Evolutionary conservation across 768 basidiomycete species (phyloP).

Genomic region (Calocybe gangraenosa): DNA sequence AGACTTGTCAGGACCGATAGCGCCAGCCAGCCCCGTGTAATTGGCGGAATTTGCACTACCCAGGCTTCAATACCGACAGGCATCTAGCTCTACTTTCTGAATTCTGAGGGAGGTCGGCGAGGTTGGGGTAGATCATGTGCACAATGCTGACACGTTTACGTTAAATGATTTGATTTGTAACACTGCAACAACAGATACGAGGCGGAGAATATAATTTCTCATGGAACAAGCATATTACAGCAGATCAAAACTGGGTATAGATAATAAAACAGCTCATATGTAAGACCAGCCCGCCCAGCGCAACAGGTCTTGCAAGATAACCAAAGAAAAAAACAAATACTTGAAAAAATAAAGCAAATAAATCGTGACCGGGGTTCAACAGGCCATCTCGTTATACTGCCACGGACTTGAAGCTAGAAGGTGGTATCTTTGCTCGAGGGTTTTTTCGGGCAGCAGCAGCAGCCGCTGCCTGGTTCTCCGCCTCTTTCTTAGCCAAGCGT

Average conservation of each 20-base stretch:
- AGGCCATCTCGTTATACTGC: constrained; percentile 2
- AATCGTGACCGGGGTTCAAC: too few relatives aligned
- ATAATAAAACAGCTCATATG: neutral
- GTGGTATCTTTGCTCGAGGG: constrained; percentile 26
- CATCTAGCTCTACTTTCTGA: constrained; percentile 34
- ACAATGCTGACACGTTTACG: constrained; percentile 7
- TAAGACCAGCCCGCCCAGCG: neutral
- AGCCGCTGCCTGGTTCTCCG: constrained; percentile 37
- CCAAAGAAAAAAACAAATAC: neutral
- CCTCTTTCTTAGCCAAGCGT: constrained; percentile 65
- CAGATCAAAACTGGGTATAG: neutral
- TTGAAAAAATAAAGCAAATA: too few relatives aligned
- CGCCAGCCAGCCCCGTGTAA: constrained; percentile 83
- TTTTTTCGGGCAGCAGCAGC: constrained; percentile 38
- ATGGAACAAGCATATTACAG: neutral
- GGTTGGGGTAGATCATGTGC: neutral
- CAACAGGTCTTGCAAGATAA: constrained; percentile 1
- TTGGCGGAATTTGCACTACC: constrained; percentile 88
- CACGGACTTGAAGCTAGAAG: constrained; percentile 38
- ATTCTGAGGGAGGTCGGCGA: neutral
- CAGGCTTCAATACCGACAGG: constrained; percentile 86
- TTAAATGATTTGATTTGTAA: too few relatives aligned
- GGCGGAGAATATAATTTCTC: too few relatives aligned
- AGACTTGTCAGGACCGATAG: constrained; percentile 77
- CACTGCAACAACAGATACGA: too few relatives aligned